Conservation (phyloP, 768 basidiomycete genomes). For the Lactarius hatsudake region DNA sequence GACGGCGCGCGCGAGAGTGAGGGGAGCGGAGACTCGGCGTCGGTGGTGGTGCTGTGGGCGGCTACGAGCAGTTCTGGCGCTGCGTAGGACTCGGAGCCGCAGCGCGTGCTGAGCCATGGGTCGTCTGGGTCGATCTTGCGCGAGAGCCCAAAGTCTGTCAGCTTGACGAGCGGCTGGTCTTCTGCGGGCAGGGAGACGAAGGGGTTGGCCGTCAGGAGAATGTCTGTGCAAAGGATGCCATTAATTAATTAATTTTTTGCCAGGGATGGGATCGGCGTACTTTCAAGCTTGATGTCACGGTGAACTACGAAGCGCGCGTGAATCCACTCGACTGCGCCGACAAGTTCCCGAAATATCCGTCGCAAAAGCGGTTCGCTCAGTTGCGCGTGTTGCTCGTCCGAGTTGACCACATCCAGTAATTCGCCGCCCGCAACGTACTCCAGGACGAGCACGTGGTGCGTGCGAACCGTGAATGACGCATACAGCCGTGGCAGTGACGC, state of each 20-base stretch:
- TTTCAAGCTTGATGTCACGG: slow-evolving; percentile 87
- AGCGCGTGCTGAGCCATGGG: slow-evolving; percentile 71
- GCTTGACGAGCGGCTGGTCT: slow-evolving; percentile 53
- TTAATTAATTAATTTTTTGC: not conserved
- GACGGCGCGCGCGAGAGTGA: slow-evolving; percentile 25
- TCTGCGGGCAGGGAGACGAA: slow-evolving; percentile 37
- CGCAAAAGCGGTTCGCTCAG: slow-evolving; percentile 50
- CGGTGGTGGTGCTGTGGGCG: not conserved
- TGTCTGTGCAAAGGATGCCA: slow-evolving; percentile 45
- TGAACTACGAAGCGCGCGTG: slow-evolving; percentile 84
- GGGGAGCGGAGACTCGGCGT: slow-evolving; percentile 28
- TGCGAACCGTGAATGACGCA: slow-evolving; percentile 60
- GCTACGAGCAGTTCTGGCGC: slow-evolving; percentile 69
- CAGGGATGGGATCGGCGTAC: slow-evolving; percentile 38
- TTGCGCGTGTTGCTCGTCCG: slow-evolving; percentile 39
- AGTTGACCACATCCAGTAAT: slow-evolving; percentile 71
- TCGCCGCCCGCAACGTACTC: slow-evolving; percentile 79
- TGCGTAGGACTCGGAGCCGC: slow-evolving; percentile 87
- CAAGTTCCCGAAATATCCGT: slow-evolving; percentile 74
- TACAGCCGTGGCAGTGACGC: slow-evolving; percentile 71
- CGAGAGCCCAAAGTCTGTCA: slow-evolving; percentile 89
- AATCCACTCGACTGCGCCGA: slow-evolving; percentile 81
- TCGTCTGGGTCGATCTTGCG: slow-evolving; percentile 68
- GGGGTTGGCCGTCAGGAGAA: slow-evolving; percentile 62
- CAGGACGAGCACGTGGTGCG: slow-evolving; percentile 76